Evolutionary conservation across 352 stramenopile genomes (phyloP).

Genomic region (Pythium dissimile): DNA sequence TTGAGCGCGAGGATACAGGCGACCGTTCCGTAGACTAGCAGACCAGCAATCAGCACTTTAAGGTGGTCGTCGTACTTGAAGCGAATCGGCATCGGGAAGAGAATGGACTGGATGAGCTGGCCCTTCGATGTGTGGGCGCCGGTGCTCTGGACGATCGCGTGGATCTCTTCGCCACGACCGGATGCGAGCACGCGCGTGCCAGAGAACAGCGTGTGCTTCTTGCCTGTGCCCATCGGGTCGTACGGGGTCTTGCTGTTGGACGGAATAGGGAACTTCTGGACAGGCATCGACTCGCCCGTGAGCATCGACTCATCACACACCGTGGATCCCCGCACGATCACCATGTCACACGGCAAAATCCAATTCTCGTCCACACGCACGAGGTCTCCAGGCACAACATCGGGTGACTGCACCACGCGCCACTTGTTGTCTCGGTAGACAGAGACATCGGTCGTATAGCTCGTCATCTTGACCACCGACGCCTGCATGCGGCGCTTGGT

Average conservation of each 20-base stretch:
- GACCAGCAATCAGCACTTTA: conserved; percentile 67
- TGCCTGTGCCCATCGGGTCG: conserved; percentile 44
- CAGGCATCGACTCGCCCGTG: conserved; percentile 82
- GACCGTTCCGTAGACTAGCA: conserved; percentile 75
- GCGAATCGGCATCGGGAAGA: conserved; percentile 79
- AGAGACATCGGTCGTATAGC: conserved; percentile 59
- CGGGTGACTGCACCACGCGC: conserved; percentile 37
- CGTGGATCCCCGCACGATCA: conserved; percentile 30
- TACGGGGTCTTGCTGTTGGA: conserved; percentile 49
- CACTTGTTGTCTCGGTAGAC: conserved; percentile 59
- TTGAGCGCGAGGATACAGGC: conserved; percentile 63
- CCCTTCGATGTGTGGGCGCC: conserved; percentile 83
- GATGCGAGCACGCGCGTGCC: conserved; percentile 76
- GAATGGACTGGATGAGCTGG: conserved; percentile 83
- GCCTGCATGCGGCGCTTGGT: conserved; percentile 56
- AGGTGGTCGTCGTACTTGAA: conserved; percentile 93
- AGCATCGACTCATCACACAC: conserved; percentile 77
- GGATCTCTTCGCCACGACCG: conserved; percentile 39
- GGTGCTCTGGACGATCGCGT: conserved; percentile 78
- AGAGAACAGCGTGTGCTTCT: conserved; percentile 87
- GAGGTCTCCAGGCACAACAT: conserved; percentile 68
- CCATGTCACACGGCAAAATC: conserved; percentile 63
- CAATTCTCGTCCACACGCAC: conserved; percentile 61
- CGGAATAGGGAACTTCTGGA: conserved; percentile 77
- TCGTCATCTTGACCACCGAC: conserved; percentile 59